Evolutionary conservation across 352 stramenopile genomes (phyloP), one percentile per base, ranked within the genome.

Genomic region (Pythium myriotylum): DNA sequence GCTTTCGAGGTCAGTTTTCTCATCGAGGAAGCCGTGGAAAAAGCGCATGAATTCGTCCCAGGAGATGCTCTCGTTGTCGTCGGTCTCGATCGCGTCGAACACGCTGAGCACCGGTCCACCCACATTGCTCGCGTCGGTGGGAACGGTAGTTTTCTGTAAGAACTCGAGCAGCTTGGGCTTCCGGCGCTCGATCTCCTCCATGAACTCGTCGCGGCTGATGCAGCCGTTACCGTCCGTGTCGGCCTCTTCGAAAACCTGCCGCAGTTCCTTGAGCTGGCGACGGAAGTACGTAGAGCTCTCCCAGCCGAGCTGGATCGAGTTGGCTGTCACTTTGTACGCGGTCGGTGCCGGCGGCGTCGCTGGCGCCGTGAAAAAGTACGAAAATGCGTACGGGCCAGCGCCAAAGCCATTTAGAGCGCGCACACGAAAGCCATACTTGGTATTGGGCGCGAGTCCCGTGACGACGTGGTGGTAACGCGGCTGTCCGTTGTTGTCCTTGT

Each of bases 391-490:
- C 17, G 72, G 66, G 0, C 89, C 87, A 1, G 92, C 85, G 9
- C 91, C 92, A 66, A 97, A 97, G 17, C 88, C 88, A 47, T 97
- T 98, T 37, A 97, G 83, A 6, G 87, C 91, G 13, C 92, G 86
- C 6, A 97, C 59, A 7, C 92, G 84, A 55, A 97, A 97, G 42
- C 68, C 78, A 59, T 97, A 97, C 62, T 91, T 93, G 13, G 88
- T 96, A 70, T 94, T 96, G 6, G 92, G 87, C 9, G 58, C 32
- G 9, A 97, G 54, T 0, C 80, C 78, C 0, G 73, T 74, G 19
- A 93, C 70, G 7, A 85, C 73, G 65, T 89, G 87, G 14, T 85
- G 69, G 27, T 95, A 94, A 22, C 88, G 81, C 29, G 90, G 81
- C 35, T 93, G 71, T 17, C 86, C 86, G 13, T 75, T 54, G 52